Conservation (phyloP, 108 stramenopile species). For the Skeletonema tropicum region DNA sequence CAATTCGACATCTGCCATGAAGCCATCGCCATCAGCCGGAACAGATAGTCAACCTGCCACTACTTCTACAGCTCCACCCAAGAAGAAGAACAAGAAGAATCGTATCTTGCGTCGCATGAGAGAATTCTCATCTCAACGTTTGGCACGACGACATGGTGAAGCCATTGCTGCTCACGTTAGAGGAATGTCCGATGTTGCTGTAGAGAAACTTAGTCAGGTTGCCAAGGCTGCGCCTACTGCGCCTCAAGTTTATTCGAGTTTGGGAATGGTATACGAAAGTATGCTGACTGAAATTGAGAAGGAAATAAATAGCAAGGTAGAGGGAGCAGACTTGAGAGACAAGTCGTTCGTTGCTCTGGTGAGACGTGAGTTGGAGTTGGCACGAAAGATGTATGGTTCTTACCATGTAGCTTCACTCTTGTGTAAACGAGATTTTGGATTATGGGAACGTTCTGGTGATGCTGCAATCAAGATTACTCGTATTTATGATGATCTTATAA, state of each 20-base stretch:
- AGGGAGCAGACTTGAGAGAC: conserved; percentile 11
- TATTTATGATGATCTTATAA: conserved; percentile 47
- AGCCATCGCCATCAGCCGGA: not conserved
- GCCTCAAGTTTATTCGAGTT: conserved; percentile 84
- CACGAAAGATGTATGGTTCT: conserved; percentile 81
- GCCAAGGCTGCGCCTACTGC: conserved; percentile 81
- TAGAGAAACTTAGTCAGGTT: conserved; percentile 69
- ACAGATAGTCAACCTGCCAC: not conserved
- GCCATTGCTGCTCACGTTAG: conserved; percentile 78
- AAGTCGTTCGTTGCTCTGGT: conserved; percentile 22
- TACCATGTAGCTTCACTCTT: conserved; percentile 82
- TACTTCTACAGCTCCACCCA: conserved; percentile 9
- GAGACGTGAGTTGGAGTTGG: conserved; percentile 59
- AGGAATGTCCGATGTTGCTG: conserved; percentile 64
- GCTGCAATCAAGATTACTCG: conserved; percentile 64
- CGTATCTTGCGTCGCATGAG: conserved; percentile 59
- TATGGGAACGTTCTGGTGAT: conserved; percentile 86
- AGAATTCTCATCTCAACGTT: conserved; percentile 72
- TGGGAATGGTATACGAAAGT: conserved; percentile 88
- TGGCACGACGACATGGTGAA: conserved; percentile 80
- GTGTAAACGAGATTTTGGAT: conserved; percentile 75
- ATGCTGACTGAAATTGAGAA: conserved; percentile 62
- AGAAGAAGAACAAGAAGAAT: conserved; percentile 35
- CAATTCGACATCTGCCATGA: not conserved
- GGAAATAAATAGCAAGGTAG: conserved; percentile 8